Conservation (phyloP, 176 grass and related monocot genomes). For the Luzula sylvatica region DNA sequence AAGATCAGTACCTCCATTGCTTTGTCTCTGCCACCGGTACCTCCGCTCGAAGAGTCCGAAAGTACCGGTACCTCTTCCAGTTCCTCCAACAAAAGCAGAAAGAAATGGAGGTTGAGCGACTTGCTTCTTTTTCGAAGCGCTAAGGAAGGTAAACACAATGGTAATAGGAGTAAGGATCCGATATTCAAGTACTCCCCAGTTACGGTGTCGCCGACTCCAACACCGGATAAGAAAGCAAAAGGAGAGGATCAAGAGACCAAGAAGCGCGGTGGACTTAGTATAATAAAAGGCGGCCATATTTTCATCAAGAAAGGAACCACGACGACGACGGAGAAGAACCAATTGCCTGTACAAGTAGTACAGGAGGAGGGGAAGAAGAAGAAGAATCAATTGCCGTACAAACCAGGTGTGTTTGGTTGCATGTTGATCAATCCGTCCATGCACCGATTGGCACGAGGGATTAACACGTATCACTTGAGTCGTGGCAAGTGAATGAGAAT, state of each 20-base stretch:
- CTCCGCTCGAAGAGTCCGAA: neutral
- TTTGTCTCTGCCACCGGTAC: neutral
- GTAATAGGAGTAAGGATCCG: conserved; percentile 45
- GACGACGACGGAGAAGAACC: neutral
- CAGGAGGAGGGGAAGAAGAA: conserved; percentile 16
- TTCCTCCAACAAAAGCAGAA: conserved; percentile 30
- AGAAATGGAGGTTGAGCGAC: conserved; percentile 73
- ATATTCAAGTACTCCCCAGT: conserved; percentile 40
- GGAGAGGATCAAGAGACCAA: conserved; percentile 2
- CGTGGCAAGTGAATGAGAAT: conserved; percentile 17
- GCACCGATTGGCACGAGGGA: conserved; percentile 41
- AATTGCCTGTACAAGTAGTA: neutral
- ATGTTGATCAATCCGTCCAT: conserved; percentile 49
- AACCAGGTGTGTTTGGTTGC: conserved; percentile 37
- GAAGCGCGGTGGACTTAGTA: conserved; percentile 11
- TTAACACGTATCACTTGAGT: conserved; percentile 37
- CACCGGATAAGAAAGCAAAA: conserved; percentile 9
- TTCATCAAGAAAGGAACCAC: neutral
- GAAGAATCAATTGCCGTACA: conserved; percentile 7
- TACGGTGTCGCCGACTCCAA: conserved; percentile 20
- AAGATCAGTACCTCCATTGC: neutral
- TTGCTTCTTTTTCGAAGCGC: conserved; percentile 78
- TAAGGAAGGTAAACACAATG: conserved; percentile 19
- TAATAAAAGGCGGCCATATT: conserved; percentile 24
- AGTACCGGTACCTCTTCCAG: neutral